Conservation (phyloP, 345 rosid species). For the Cardamine occulta region DNA sequence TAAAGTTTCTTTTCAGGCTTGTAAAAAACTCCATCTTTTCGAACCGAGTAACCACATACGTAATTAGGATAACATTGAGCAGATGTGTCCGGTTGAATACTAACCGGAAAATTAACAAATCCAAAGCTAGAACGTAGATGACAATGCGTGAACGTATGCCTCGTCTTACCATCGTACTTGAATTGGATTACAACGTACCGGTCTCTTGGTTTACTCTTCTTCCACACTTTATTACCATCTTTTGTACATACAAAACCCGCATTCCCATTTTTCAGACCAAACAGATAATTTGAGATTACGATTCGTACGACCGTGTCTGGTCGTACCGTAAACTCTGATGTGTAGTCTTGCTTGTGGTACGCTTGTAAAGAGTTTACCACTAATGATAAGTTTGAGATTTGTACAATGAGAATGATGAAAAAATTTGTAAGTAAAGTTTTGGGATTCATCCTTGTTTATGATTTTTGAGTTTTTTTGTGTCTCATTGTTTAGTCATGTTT, state of each 20-base stretch:
- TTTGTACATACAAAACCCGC: conserved; percentile 42
- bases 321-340: conserved; percentile 3
- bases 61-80: conserved; percentile 35
- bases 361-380: conserved; percentile 31
- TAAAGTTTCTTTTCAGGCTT: conserved; percentile 34
- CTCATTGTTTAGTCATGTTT: neutral
- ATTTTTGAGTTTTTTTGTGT: conserved; percentile 7
- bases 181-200: conserved; percentile 28
- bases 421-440: conserved; percentile 9
- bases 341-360: conserved; percentile 3
- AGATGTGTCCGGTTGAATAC: conserved; percentile 32
- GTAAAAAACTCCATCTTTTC: conserved; percentile 34
- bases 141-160: conserved; percentile 31
- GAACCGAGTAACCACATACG: conserved; percentile 34
- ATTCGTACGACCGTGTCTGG: conserved; percentile 30
- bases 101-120: conserved; percentile 33
- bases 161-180: conserved; percentile 36
- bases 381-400: conserved; percentile 28
- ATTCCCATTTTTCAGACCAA: conserved; percentile 30
- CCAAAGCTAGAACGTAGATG: conserved; percentile 41
- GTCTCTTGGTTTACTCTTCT: conserved; percentile 33
- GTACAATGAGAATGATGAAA: conserved; percentile 26
- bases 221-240: conserved; percentile 31
- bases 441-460: conserved; percentile 13
- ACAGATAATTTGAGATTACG: conserved; percentile 35